Percentiles rank a stretch among this genome's conserved stretches.
These are phyloP conservation scores for Solanum lycopersicoides DNA, from an alignment of 257 asterid genomes.

Conservation along the genomic window DNA sequence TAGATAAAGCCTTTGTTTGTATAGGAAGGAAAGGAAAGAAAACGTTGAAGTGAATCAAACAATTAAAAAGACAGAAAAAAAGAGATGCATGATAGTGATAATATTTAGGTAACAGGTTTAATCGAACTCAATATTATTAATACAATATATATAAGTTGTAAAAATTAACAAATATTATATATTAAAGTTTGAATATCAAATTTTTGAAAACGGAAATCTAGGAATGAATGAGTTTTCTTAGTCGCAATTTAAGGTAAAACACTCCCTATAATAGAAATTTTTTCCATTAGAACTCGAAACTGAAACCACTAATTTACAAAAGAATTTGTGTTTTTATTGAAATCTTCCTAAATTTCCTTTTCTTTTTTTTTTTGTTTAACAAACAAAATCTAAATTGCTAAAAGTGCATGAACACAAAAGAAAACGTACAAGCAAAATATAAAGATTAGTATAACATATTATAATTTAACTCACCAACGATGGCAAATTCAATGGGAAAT, in stretches of 20 bases:
- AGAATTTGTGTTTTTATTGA: neutral
- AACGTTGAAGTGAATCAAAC: neutral
- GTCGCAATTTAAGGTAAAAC: too few species aligned
- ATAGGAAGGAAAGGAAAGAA: neutral
- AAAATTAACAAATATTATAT: neutral
- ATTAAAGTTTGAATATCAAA: neutral
- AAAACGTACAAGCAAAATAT: neutral
- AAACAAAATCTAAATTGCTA: neutral
- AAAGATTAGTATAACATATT: neutral
- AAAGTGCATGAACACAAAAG: constrained; percentile 20
- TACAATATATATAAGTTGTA: neutral
- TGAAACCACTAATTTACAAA: too few species aligned
- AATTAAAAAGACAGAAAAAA: neutral
- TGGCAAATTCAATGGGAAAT: constrained; percentile 61
- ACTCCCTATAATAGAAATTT: too few species aligned
- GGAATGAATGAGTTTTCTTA: too few species aligned
- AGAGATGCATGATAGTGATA: neutral
- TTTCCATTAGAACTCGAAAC: neutral
- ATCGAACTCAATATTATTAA: neutral
- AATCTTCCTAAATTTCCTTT: neutral
- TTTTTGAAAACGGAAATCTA: too few species aligned
- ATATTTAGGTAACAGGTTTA: neutral
- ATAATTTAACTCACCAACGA: constrained; percentile 47
- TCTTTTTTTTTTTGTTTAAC: neutral
- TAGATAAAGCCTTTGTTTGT: neutral